Evolutionary conservation across 805 yeast genomes (phyloP).

Genomic region (Scheffersomyces stipitis): DNA sequence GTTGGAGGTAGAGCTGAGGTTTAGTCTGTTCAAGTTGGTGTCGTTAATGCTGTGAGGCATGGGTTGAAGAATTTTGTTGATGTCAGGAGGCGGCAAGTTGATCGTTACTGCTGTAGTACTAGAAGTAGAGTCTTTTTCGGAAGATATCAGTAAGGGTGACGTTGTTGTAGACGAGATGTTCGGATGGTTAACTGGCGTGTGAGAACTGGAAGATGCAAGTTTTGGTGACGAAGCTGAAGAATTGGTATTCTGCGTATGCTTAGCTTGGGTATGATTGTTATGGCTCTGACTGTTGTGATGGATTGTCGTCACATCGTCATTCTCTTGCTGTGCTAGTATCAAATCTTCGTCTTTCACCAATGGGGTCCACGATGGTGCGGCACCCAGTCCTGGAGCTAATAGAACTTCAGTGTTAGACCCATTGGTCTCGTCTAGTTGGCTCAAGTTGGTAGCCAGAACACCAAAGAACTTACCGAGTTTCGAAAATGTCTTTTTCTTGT

Average conservation of each 20-base stretch:
- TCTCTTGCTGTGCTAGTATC: slow-evolving; percentile 2
- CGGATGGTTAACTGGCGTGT: slow-evolving; percentile 5
- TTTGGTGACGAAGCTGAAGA: slow-evolving; percentile 1
- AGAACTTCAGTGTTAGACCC: background rate
- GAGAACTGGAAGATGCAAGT: slow-evolving; percentile 5
- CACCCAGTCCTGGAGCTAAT: too few relatives aligned
- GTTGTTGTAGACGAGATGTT: slow-evolving; percentile 3
- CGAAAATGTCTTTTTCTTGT: slow-evolving; percentile 20
- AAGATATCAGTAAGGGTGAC: slow-evolving; percentile 7
- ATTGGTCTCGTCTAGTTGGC: background rate
- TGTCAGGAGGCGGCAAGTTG: slow-evolving; percentile 4
- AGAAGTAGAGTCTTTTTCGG: background rate
- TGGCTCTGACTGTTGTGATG: background rate
- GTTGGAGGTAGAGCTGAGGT: slow-evolving; percentile 1
- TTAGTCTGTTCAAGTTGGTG: slow-evolving; percentile 9
- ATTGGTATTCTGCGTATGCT: background rate
- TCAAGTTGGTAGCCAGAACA: slow-evolving; percentile 17
- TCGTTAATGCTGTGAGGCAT: slow-evolving; percentile 6
- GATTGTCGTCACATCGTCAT: slow-evolving; percentile 5
- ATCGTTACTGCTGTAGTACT: slow-evolving; percentile 2
- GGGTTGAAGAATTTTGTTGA: slow-evolving; percentile 5
- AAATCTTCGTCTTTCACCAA: slow-evolving; percentile 3
- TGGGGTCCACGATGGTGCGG: too few relatives aligned
- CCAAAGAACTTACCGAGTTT: slow-evolving; percentile 27
- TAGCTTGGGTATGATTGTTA: background rate